Evolutionary conservation across 2,329 filamentous ascomycete genomes (phyloP).

Genomic region (Juglanconis juglandina): DNA sequence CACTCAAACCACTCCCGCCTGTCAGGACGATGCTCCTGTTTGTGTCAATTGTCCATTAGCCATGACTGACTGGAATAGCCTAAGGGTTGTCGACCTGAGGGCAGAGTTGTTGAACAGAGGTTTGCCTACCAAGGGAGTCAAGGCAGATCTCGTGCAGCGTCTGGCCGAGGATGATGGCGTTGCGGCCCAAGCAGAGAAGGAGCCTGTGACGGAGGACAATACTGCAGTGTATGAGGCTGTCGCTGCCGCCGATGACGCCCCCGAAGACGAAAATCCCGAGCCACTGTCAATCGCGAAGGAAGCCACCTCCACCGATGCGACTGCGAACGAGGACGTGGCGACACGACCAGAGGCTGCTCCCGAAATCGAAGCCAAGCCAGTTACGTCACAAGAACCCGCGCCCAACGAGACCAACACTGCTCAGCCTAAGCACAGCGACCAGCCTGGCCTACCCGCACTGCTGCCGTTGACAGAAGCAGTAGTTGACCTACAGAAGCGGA

Average conservation of each 20-base stretch:
- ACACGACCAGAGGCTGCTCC: background rate
- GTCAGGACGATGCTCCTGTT: constrained; percentile 10
- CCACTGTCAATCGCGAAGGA: constrained; percentile 3
- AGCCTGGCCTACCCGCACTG: constrained; percentile 7
- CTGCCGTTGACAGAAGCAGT: constrained; percentile 28
- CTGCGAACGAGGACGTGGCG: constrained; percentile 2
- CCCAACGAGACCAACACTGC: background rate
- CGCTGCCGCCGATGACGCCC: constrained; percentile 13
- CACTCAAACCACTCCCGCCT: background rate
- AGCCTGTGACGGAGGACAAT: constrained; percentile 14
- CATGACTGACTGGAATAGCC: constrained; percentile 53
- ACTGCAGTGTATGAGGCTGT: constrained; percentile 18
- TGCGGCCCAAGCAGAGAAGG: constrained; percentile 15
- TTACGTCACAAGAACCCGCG: constrained; percentile 16
- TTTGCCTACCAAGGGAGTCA: constrained; percentile 66
- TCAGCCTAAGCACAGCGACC: background rate
- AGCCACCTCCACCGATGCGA: background rate
- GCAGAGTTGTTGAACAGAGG: constrained; percentile 70
- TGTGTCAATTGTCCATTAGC: constrained; percentile 11
- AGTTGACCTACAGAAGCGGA: constrained; percentile 52
- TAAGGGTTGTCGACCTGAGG: constrained; percentile 73
- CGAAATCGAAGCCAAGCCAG: constrained; percentile 20
- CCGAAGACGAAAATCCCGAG: constrained; percentile 16
- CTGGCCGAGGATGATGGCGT: constrained; percentile 35
- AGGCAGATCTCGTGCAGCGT: constrained; percentile 67